Evolutionary conservation across 2,329 filamentous ascomycete species (phyloP), one percentile per base, ranked within the genome.

Genomic region (Phaeosphaeria sp.): DNA sequence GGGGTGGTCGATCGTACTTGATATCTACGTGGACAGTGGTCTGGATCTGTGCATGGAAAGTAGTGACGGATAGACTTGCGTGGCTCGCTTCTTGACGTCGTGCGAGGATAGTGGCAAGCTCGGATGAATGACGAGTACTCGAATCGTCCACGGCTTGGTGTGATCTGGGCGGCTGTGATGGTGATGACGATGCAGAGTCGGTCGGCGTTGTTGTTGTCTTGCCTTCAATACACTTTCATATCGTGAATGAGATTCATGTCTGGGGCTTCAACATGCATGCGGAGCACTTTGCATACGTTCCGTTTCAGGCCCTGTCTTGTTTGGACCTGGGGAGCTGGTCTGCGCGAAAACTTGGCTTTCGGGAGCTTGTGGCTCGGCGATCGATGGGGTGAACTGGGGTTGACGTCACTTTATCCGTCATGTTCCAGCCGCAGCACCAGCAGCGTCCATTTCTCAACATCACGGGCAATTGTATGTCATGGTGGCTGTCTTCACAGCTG

Each of bases 341-440:
- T 52, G 51, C 24, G 33, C 20, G 33, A 54, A 49, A 55, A 55
- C 52, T 55, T 55, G 52, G 52, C 52, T 55, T 49, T 20, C 52
- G 52, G 52, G 46, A 27, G 25, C 52, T 55, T 55, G 46, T 50
- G 25, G 11, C 52, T 55, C 44, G 52, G 52, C 52, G 30, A 36
- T 18, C 15, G 36, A 46, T 55, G 44, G 36, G 15, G 27, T 49
- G 30, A 33, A 17, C 9, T 22, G 22, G 21, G 45, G 39, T 36
- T 54, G 51, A 54, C 45, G 51, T 54, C 51, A 54, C 36, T 7
- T 4, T 6, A 21, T 50, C 21, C 36, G 33, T 17, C 33, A 18
- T 24, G 15, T 30, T 30, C 24, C 18, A n/a, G 8, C 21, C 18
- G 45, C n/a, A 17, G 27, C n/a, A 17, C 5, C 20, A n/a, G n/a